Evolutionary conservation across 1,139 yeast species (phyloP).

Genomic region (Kluyveromyces sp.): DNA sequence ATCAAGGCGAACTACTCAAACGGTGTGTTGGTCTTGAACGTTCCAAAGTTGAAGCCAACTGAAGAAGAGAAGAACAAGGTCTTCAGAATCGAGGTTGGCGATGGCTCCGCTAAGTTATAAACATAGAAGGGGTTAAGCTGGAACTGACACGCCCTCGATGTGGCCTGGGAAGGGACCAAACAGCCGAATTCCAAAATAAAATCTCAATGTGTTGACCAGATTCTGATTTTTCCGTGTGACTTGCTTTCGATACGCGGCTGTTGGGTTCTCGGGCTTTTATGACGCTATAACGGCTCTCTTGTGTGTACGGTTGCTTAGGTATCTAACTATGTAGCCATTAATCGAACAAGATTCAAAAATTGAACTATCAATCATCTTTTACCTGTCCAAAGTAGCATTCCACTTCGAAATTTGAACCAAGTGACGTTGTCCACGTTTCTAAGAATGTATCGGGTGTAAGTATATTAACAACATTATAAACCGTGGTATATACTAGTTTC

Average conservation of each 20-base stretch:
- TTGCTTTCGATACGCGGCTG: not conserved
- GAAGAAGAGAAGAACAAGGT: slow-evolving; percentile 24
- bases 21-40: slow-evolving; percentile 36
- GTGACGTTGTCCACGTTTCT: too few relatives aligned
- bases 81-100: slow-evolving; percentile 32
- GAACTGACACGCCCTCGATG: too few relatives aligned
- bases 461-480: too few relatives aligned
- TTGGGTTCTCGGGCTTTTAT: not conserved
- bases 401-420: too few relatives aligned
- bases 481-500: too few relatives aligned
- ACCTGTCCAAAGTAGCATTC: not conserved
- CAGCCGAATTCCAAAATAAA: too few relatives aligned
- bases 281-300: not conserved
- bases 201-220: not conserved
- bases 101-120: slow-evolving; percentile 3
- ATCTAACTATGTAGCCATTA: not conserved
- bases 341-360: not conserved
- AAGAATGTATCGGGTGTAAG: too few relatives aligned
- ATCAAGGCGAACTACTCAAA: slow-evolving; percentile 36
- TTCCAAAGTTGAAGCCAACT: slow-evolving; percentile 34
- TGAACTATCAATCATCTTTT: not conserved
- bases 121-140: not conserved
- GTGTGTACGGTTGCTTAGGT: not conserved
- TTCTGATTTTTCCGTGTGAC: not conserved
- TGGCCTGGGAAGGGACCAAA: too few relatives aligned